Conservation (phyloP, 495 filamentous ascomycete species). For the Penicillium maclennaniae region DNA sequence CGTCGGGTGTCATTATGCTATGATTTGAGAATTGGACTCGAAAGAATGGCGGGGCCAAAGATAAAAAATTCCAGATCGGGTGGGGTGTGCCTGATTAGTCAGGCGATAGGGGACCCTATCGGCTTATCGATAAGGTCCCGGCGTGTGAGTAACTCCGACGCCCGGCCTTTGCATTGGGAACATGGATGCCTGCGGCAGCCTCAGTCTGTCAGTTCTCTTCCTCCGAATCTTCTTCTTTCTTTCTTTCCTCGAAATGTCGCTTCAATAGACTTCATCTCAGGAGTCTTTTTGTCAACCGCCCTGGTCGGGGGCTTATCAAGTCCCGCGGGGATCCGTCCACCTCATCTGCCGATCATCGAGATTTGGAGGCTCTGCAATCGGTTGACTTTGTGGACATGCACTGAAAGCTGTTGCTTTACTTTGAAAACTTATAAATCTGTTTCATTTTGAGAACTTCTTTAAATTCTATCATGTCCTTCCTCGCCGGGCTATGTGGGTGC, state of each 20-base stretch:
- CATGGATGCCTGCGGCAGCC: conserved; percentile 23
- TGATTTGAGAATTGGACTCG: not conserved
- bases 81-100: not conserved
- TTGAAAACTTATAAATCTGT: not conserved
- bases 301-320: not conserved
- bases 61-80: not conserved
- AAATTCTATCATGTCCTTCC: conserved; percentile 24
- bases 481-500: conserved; percentile 30
- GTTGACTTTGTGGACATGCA: not conserved
- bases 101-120: not conserved
- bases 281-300: not conserved
- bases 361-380: not conserved
- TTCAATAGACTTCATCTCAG: not conserved
- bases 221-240: not conserved
- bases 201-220: not conserved
- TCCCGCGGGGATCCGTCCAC: not conserved
- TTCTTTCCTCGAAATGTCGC: not conserved
- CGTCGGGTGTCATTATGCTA: conserved; percentile 23
- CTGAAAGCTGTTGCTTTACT: not conserved
- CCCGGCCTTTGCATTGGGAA: conserved; percentile 3
- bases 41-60: conserved; percentile 1
- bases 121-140: not conserved
- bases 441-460: not conserved
- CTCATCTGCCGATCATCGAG: not conserved
- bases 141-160: not conserved